Percentiles rank a stretch among this genome's conserved stretches.
phyloP scores from a whole-genome alignment of 1,284 basidiomycete species.

The Heterobasidion occidentale region DNA sequence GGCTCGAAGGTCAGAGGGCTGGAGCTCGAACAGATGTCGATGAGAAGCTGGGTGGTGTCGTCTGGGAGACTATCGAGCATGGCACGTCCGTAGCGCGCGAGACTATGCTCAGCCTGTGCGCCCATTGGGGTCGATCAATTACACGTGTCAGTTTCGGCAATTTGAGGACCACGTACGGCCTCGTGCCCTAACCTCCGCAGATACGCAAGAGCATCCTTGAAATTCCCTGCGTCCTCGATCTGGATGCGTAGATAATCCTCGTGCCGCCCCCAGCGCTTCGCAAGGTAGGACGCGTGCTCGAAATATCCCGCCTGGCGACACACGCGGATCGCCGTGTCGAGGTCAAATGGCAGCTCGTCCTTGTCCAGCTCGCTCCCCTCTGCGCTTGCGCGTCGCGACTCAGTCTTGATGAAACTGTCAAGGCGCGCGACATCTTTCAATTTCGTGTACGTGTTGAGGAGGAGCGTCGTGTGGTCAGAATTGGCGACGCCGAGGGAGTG shows the following conservation, averaged over 20 bases:
- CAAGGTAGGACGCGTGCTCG: slow-evolving; percentile 91
- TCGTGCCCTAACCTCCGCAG: slow-evolving; percentile 71
- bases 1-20: slow-evolving; percentile 36
- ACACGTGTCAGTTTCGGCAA: neutral
- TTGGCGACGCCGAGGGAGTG: slow-evolving; percentile 88
- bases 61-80: slow-evolving; percentile 78
- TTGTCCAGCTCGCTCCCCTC: slow-evolving; percentile 30
- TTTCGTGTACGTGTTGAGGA: slow-evolving; percentile 96
- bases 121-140: neutral
- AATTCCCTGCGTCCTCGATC: slow-evolving; percentile 88
- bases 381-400: slow-evolving; percentile 37
- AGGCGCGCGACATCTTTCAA: slow-evolving; percentile 86
- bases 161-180: slow-evolving; percentile 42
- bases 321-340: slow-evolving; percentile 94
- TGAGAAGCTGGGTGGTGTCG: slow-evolving; percentile 85
- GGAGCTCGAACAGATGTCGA: slow-evolving; percentile 84
- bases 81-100: slow-evolving; percentile 78
- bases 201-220: slow-evolving; percentile 76
- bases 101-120: slow-evolving; percentile 68
- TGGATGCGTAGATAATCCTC: slow-evolving; percentile 93
- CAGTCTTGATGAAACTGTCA: slow-evolving; percentile 89
- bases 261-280: slow-evolving; percentile 84
- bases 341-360: slow-evolving; percentile 86
- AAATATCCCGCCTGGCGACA: slow-evolving; percentile 96
- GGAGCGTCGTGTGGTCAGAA: slow-evolving; percentile 92